Evolutionary conservation across 495 filamentous ascomycete species (phyloP), one percentile per base, ranked within the genome.

Genomic region (Alectoria sarmentosa): DNA sequence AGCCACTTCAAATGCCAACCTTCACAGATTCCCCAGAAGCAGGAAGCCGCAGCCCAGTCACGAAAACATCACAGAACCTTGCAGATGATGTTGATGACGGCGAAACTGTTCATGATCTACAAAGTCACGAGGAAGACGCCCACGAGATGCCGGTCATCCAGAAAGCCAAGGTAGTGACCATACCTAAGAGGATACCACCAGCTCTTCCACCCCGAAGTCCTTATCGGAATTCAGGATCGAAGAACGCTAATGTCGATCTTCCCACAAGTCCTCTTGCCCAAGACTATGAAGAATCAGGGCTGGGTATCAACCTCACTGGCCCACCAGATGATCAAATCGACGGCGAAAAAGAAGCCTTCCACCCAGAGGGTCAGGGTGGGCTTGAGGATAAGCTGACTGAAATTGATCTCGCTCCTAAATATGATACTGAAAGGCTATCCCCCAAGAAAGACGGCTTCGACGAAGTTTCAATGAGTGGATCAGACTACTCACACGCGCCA

Each of bases 151-250:
- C 77, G 62, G 71, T 82, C 3, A 80, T 90, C 49, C 82, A 82
- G 23, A 80, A 84, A 55, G 87, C 86, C 23, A 81, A 83, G 32
- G 71, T 90, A 21, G 86, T 92, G 34, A 88, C 82, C 28, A 91
- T 92, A 70, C 84, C 87, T 2, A 90, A 90, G 75, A 77, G 88
- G 37, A 74, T 85, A 4, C 79, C 86, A 10, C 88, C 89, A 17
- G 77, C 86, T 4, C 78, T 90, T 26, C 88, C 88, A 6, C 77
- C 80, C 6, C 78, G 85, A 38, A 87, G 82, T 65, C 86, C 88
- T 17, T 71, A 76, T n/a, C 77, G 79, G 56, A 58, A 34, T 19
- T 66, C 65, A 42, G 56, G 44, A 3, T 49, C 49, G 37, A 66
- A 52, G n/a, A 30, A 30, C 15, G 32, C 38, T 23, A 42, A 32